Base-by-base conservation (phyloP, 495 filamentous ascomycete genomes). In the Tuber microsphaerosporum region DNA sequence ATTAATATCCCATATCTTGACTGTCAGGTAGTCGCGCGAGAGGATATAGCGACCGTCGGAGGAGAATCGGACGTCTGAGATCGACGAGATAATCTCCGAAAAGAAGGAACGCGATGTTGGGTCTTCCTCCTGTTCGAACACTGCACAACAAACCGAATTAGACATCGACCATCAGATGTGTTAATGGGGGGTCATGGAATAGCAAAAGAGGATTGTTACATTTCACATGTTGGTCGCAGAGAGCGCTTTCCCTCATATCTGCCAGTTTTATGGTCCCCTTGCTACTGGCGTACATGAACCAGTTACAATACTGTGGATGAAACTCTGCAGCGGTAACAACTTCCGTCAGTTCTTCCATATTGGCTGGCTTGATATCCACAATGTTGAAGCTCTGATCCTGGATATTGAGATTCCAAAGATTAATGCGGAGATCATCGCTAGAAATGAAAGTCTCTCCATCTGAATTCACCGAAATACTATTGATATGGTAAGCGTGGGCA, bases 301-400 rank as follows among this genome's bases (percentile, higher is more conserved):
- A 97, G 85, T 99, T 99, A 86, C 95, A 99, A 86, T 94, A 97
- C 80, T 90, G 87, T 42, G 95, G 95, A 84, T 99, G 95, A 84
- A 99, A 99, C 83, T 99, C 95, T 69, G 95, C 96, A 46, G 95
- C 95, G 42, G 95, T 99, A 80, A 99, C 98, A 74, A 99, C 95
- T 84, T 99, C 95, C 2, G 95, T 99, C 78, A 99, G 87, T 86
- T 99, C 95, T 84, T 99, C 95, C 95, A 99, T 99, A 84, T 99
- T 99, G 17, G 95, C 95, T 1, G 95, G 95, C 84, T 99, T 99
- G 85, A 99, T 99, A 84, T 99, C 95, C 76, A 99, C 95, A 83
- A 99, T 99, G 86, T 99, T 99, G 89, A 99, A 99, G 87, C 95
- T 98, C 85, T 98, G 94, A 77, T 98, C 95, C 85, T 99, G 96